These are phyloP conservation scores for Artemisia annua DNA, from an alignment of 129 eudicot species.

Conservation along the genomic window DNA sequence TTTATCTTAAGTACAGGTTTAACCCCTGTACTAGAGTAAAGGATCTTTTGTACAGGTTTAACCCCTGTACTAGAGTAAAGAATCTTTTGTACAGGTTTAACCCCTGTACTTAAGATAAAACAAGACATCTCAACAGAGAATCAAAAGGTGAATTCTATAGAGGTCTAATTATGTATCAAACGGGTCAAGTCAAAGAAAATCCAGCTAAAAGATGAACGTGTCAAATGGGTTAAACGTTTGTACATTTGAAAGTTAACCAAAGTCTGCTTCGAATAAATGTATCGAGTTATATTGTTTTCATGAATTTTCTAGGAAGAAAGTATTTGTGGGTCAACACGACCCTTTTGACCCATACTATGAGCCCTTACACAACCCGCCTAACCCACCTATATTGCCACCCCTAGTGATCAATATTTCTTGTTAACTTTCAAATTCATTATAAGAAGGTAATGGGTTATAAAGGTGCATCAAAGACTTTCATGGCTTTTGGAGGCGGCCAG, in stretches of 20 bases:
- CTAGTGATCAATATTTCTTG: no score
- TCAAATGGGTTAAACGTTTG: not conserved
- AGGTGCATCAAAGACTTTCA: constrained; percentile 69
- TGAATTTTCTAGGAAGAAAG: not conserved
- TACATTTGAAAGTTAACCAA: not conserved
- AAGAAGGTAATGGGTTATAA: constrained; percentile 56
- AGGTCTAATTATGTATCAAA: no score
- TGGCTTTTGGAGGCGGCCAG: constrained; percentile 96
- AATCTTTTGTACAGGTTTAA: no score
- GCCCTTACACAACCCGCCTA: not conserved
- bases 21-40: no score
- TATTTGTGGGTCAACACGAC: not conserved
- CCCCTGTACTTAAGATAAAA: no score
- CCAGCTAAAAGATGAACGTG: not conserved
- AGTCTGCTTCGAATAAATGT: not conserved
- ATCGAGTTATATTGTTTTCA: not conserved
- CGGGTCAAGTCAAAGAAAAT: not conserved
- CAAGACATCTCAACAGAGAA: no score
- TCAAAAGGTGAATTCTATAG: no score
- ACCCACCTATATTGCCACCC: not conserved
- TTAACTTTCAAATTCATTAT: not conserved
- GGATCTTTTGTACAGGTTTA: no score
- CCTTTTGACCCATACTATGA: no score
- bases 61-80: no score
- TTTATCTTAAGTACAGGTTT: no score